phyloP scores from a whole-genome alignment of 2,329 filamentous ascomycete species.

The Stagonosporopsis vannaccii region DNA sequence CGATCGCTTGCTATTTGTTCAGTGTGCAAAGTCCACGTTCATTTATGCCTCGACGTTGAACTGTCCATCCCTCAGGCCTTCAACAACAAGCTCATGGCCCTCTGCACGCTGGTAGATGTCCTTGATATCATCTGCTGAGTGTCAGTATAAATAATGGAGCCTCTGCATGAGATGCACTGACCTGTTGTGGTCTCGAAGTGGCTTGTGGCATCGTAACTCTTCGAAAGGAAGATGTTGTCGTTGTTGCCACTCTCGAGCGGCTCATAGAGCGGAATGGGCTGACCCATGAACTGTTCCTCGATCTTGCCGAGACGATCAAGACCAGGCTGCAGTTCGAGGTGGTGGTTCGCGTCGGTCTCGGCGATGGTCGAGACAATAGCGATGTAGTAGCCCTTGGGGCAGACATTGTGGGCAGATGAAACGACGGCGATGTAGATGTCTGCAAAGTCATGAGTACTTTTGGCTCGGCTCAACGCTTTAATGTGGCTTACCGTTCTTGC shows the following conservation, averaged over 20 bases:
- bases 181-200: slow-evolving; percentile 92
- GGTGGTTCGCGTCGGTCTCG: slow-evolving; percentile 89
- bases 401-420: slow-evolving; percentile 95
- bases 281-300: slow-evolving; percentile 96
- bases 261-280: slow-evolving; percentile 93
- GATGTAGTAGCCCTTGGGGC: slow-evolving; percentile 98
- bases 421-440: slow-evolving; percentile 98
- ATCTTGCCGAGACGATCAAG: slow-evolving; percentile 91
- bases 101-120: slow-evolving; percentile 88
- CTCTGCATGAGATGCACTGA: slow-evolving; percentile 42
- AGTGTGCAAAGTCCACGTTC: not conserved
- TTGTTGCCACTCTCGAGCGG: slow-evolving; percentile 81
- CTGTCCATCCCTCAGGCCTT: slow-evolving; percentile 81
- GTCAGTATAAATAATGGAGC: slow-evolving; percentile 15
- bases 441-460: slow-evolving; percentile 47
- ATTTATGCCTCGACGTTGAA: slow-evolving; percentile 66
- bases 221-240: slow-evolving; percentile 96
- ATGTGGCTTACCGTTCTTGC: slow-evolving; percentile 82
- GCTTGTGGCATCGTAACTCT: slow-evolving; percentile 97
- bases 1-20: slow-evolving; percentile 20
- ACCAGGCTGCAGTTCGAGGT: slow-evolving; percentile 91
- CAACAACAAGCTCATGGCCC: slow-evolving; percentile 85
- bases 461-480: not conserved
- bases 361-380: slow-evolving; percentile 98
- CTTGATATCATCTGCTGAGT: slow-evolving; percentile 81